A percentile compares a stretch with the other conserved stretches of the same genome.
Evolutionary conservation across 768 basidiomycete species (phyloP).

Genomic region (Scleroderma citrinum): DNA sequence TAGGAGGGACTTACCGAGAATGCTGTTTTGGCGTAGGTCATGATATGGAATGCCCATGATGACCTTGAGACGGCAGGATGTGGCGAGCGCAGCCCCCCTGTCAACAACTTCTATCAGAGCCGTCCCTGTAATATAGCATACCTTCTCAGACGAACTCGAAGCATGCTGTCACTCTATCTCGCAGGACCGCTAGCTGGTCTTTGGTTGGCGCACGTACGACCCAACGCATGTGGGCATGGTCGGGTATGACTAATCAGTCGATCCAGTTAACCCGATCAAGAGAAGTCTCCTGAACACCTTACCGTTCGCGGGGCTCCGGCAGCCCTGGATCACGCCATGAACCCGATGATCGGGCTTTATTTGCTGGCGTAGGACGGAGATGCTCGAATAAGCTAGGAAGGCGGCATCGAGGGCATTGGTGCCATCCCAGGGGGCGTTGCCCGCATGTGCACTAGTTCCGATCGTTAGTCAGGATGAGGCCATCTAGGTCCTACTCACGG

Average conservation of each 20-base stretch:
- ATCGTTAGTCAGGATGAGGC: not conserved
- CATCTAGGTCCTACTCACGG: constrained; percentile 38
- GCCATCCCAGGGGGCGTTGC: constrained; percentile 81
- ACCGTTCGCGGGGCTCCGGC: constrained; percentile 68
- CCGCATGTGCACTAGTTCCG: constrained; percentile 62
- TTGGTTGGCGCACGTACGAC: constrained; percentile 62
- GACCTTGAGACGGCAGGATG: constrained; percentile 48
- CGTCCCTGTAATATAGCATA: not conserved
- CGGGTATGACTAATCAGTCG: constrained; percentile 63
- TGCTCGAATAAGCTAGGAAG: constrained; percentile 72
- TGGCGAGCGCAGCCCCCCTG: constrained; percentile 66
- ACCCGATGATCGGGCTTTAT: constrained; percentile 76
- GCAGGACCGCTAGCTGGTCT: constrained; percentile 47
- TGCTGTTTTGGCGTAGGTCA: constrained; percentile 54
- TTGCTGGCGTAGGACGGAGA: constrained; percentile 83
- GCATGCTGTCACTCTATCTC: constrained; percentile 59
- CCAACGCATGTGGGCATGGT: constrained; percentile 74
- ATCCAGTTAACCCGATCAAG: not conserved
- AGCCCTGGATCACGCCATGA: constrained; percentile 70
- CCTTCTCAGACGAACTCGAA: constrained; percentile 48
- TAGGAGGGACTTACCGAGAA: constrained; percentile 38
- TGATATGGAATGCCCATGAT: constrained; percentile 38
- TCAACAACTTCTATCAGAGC: constrained; percentile 6
- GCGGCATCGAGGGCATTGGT: constrained; percentile 86
- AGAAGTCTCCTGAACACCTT: constrained; percentile 12